Evolutionary conservation across 805 yeast genomes (phyloP).

Genomic region (Spathaspora passalidarum): DNA sequence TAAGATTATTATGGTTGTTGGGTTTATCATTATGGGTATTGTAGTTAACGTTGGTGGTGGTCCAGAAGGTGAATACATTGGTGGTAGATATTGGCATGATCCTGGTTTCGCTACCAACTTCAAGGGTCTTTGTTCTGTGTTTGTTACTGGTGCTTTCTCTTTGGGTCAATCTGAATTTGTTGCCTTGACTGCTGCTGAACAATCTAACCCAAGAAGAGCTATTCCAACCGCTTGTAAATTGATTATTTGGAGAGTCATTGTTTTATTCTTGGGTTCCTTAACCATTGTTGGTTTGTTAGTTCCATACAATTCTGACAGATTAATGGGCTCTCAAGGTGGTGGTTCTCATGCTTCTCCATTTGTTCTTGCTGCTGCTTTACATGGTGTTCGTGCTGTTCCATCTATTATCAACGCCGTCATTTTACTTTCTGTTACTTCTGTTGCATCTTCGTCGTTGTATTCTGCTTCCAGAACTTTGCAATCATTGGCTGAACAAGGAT

Average conservation of each 20-base stretch:
- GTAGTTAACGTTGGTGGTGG: slow-evolving; percentile 39
- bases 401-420: slow-evolving; percentile 41
- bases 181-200: slow-evolving; percentile 38
- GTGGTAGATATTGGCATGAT: slow-evolving; percentile 41
- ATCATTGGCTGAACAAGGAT: slow-evolving; percentile 40
- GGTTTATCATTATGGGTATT: slow-evolving; percentile 41
- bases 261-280: slow-evolving; percentile 40
- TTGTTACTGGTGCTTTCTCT: slow-evolving; percentile 40
- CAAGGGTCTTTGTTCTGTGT: slow-evolving; percentile 38
- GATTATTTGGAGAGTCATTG: slow-evolving; percentile 34
- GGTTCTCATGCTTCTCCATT: slow-evolving; percentile 39
- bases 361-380: slow-evolving; percentile 41
- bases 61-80: slow-evolving; percentile 31
- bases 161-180: slow-evolving; percentile 42
- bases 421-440: slow-evolving; percentile 39
- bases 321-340: slow-evolving; percentile 33
- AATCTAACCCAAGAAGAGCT: slow-evolving; percentile 35
- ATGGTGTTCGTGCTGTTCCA: slow-evolving; percentile 37
- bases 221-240: slow-evolving; percentile 41
- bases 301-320: slow-evolving; percentile 28
- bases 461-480: slow-evolving; percentile 42
- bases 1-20: slow-evolving; percentile 35
- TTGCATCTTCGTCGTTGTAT: slow-evolving; percentile 41
- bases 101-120: slow-evolving; percentile 37
- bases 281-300: slow-evolving; percentile 39